Evolutionary conservation across 257 asterid genomes (phyloP), one percentile per base, ranked within the genome.

Genomic region (Leonotis leonurus): DNA sequence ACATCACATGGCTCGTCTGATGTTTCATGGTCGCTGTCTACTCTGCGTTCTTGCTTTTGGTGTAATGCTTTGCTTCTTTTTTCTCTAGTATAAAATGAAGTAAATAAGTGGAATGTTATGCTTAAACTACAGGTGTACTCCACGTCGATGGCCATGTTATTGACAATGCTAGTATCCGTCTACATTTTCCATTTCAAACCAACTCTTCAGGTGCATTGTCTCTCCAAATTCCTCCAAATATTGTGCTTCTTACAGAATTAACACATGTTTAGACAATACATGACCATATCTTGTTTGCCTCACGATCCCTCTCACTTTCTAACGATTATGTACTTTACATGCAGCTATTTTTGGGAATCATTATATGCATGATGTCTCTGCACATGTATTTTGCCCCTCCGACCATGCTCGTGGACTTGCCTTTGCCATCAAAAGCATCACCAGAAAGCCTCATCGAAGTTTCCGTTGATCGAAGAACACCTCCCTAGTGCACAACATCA

Each of bases 331-430:
- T 43, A 10, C 35, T 77, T 26, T 56, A 22, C 24, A 20, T 74
- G 79, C 94, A 93, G 99, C 94, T 93, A 52, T 87, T 89, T 73
- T 68, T 93, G 76, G 97, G 99, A 51, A 87, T 89, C 48, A 67
- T 83, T 36, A 69, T 89, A 66, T 93, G 97, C 92, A 87, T 87
- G 90, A 82, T 93, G 97, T 89, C 99, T n/a, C 75, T 93, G 59
- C 96, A 89, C 72, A 87, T 93, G 95, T 87, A 93, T 71, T 93
- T 89, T 61, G 95, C 99, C 41, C 95, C 99, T 74, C 85, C 94
- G 66, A 85, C 73, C 78, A 69, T 69, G 82, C 94, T 85, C 18
- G 75, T 93, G 68, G 97, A 89, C 73, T 69, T 86, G 68, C 93
- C 95, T 59, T 51, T 63, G 64, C 63, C 89, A 5, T 44, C 80